Base-by-base conservation (phyloP, 371 early-diverging fungal genomes). In the Synchytrium microbalum region DNA sequence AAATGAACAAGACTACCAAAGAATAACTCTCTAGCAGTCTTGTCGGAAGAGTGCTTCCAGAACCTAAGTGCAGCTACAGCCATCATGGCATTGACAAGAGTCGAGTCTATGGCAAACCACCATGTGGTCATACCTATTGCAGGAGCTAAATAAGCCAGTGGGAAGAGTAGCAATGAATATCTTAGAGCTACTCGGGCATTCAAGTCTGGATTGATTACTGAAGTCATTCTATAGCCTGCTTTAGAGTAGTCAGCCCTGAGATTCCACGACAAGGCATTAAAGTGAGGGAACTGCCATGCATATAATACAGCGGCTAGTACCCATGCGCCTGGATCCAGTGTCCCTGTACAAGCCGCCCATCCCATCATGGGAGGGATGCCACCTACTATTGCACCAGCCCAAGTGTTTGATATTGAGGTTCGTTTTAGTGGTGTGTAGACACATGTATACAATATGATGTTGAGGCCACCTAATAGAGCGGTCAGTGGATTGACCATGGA, bases 231-330 rank as follows among this genome's bases (percentile, higher is more conserved):
- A 75, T 95, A 98, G 0, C 97, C 98, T 0, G 97, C 98, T 74
- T 93, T 93, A 16, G 92, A 86, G 75, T 98, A 98, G 70, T 98
- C 96, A 0, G 87, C 85, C 10, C 96, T 78, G 58, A 98, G 75
- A 63, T 91, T 92, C 89, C 92, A 94, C 23, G 89, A 82, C 30
- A 98, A 72, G 1, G 96, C 79, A 74, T 96, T 96, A 71, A 98
- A 98, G 68, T 98, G 98, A 24, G 98, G 98, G 74, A 97, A 98
- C 74, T 97, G 97, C 97, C 98, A 97, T 0, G 92, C 90, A 71
- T 88, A 97, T 52, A 98, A 75, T 0, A 92, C 67, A 0, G 76
- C 84, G 30, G 84, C 95, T 38, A 97, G 70, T 0, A 92, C 69
- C 85, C 86, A 88, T 1, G 91, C 90, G 54, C 89, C 93, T 2